Evolutionary conservation across 2,329 filamentous ascomycete genomes (phyloP), one percentile per base, ranked within the genome.

Genomic region (Zasmidium angulare): DNA sequence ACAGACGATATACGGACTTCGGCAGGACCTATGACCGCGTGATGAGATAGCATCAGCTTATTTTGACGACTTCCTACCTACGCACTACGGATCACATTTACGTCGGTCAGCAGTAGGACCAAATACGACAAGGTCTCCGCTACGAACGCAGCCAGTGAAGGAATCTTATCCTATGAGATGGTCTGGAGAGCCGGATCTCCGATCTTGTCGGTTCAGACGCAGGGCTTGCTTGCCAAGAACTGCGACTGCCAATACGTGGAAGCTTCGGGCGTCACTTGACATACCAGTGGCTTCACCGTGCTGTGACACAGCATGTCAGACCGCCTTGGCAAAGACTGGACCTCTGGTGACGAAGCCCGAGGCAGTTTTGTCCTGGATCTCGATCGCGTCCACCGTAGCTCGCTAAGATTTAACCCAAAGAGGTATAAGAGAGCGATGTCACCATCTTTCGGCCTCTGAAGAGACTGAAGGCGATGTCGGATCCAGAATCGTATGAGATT

Each of bases 21-120:
- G 46, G 26, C 50, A 50, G 56, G 43, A 58, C 56, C 56, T 26
- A 43, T 43, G 56, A 53, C 56, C 31, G 50, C 50, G 47, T 58
- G 50, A 58, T 7, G n/a, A 17, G 6, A 43, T 19, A 43, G 9
- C n/a, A 43, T 3, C 11, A 43, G 36, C 36, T 43, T 43, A 14
- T 7, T 36, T 36, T 14, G 14, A 36, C 7, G 14, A 36, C 29
- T 36, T 36, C 29, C 29, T 36, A 7, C 7, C 29, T 36, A 7
- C 29, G 29, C 7, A 36, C 29, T 36, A 7, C 29, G 29, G 29
- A 36, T 36, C 7, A 43, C 36, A 43, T 7, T 17, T 43, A 17
- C 36, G 14, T 7, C 14, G n/a, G n/a, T n/a, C n/a, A n/a, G n/a
- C n/a, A n/a, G n/a, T n/a, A 29, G 26, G 6, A 29, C 11, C 26